Percentiles rank a stretch among this genome's conserved stretches.
These are phyloP conservation scores for Marsdenia floribunda DNA, from an alignment of 257 asterid species.

Conservation along the genomic window DNA sequence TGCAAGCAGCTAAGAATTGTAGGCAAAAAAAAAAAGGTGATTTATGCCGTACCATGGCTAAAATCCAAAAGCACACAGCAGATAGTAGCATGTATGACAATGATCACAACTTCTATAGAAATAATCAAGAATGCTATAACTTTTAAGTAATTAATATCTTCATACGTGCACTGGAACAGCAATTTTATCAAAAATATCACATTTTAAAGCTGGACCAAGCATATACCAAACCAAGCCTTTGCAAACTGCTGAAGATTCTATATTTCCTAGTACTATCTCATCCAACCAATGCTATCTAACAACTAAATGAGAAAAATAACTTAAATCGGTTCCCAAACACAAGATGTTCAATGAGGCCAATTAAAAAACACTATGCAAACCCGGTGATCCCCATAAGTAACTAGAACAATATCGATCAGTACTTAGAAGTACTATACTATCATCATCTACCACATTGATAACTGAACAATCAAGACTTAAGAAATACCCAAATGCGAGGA, in stretches of 20 bases:
- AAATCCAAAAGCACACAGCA: not conserved
- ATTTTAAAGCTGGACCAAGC: not conserved
- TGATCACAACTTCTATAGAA: not conserved
- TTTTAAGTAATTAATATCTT: not conserved
- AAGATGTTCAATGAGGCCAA: not conserved
- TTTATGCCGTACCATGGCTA: not conserved
- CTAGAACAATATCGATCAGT: not conserved
- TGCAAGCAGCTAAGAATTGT: not conserved
- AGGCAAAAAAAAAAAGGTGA: not conserved
- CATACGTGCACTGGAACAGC: not conserved
- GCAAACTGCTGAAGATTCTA: constrained; percentile 1
- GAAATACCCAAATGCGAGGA: constrained; percentile 58
- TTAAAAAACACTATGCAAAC: not conserved
- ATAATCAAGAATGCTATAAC: not conserved
- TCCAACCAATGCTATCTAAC: too few relatives aligned
- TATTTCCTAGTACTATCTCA: not conserved
- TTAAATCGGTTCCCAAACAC: not conserved
- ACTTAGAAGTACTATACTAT: not conserved
- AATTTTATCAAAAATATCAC: not conserved
- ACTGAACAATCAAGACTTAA: not conserved
- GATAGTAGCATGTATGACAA: not conserved
- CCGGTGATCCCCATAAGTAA: not conserved
- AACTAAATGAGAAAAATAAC: not conserved
- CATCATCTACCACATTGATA: not conserved
- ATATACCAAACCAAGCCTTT: not conserved